These are phyloP conservation scores for Chernovozyma aurita DNA, from an alignment of 1,139 yeast species.

Conservation along the genomic window DNA sequence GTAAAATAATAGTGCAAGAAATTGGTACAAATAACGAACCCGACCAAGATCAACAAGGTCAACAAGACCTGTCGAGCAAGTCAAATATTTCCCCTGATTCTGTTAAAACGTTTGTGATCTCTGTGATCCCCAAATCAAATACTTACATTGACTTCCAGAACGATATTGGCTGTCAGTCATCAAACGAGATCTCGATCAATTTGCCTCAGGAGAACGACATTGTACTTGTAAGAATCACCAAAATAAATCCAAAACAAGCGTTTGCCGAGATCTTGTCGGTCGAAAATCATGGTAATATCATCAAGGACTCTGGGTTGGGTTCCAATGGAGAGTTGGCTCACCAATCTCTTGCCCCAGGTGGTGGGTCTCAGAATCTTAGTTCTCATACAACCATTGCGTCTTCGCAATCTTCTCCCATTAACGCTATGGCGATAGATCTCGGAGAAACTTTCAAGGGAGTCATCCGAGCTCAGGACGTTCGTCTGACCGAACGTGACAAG, in stretches of 20 bases:
- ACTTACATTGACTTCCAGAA: conserved; percentile 28
- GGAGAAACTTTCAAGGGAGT: conserved; percentile 93
- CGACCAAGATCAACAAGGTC: conserved; percentile 1
- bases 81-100: conserved; percentile 7
- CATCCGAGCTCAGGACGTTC: conserved; percentile 80
- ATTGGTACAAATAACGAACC: conserved; percentile 12
- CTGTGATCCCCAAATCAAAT: conserved; percentile 28
- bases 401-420: conserved; percentile 27
- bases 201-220: conserved; percentile 84
- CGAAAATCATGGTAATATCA: conserved; percentile 57
- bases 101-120: conserved; percentile 21
- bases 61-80: neutral
- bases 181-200: conserved; percentile 31
- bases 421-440: conserved; percentile 54
- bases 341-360: conserved; percentile 41
- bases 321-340: conserved; percentile 51
- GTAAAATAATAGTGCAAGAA: conserved; percentile 42
- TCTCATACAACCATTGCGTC: conserved; percentile 46
- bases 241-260: conserved; percentile 67
- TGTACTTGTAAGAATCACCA: conserved; percentile 72
- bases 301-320: conserved; percentile 65
- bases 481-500: conserved; percentile 87
- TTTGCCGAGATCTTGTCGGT: conserved; percentile 79
- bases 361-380: conserved; percentile 47
- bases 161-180: neutral